Conservation (phyloP, 2,329 filamentous ascomycete genomes). For the Xylaria sp. region DNA sequence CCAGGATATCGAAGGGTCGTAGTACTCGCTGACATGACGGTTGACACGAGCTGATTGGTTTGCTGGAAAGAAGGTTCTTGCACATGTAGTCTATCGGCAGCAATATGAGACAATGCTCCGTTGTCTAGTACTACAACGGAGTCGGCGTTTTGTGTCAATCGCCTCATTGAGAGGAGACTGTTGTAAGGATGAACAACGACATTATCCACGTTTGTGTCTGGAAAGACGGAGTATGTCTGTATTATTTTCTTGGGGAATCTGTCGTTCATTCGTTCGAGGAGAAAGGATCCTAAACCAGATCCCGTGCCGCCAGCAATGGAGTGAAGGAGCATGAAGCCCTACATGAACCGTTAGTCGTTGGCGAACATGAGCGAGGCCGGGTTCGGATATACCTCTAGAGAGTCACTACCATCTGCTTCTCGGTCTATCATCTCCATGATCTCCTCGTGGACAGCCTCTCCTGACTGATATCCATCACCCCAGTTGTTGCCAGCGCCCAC, state of each 20-base stretch:
- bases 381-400: constrained; percentile 70
- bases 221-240: constrained; percentile 98
- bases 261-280: constrained; percentile 95
- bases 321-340: constrained; percentile 98
- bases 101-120: constrained; percentile 89
- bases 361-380: neutral
- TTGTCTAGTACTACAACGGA: constrained; percentile 98
- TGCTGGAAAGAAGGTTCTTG: constrained; percentile 96
- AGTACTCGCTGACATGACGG: constrained; percentile 98
- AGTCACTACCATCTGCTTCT: constrained; percentile 97
- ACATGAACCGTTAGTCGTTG: constrained; percentile 2
- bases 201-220: constrained; percentile 85
- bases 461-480: constrained; percentile 94
- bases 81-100: constrained; percentile 90
- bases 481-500: constrained; percentile 97
- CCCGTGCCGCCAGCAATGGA: constrained; percentile 97
- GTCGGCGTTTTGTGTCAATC: constrained; percentile 94
- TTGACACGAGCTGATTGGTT: constrained; percentile 95
- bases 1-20: constrained; percentile 96
- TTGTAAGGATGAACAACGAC: constrained; percentile 99
- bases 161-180: constrained; percentile 87
- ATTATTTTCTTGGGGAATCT: constrained; percentile 99
- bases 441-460: constrained; percentile 90
- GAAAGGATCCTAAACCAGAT: constrained; percentile 91
- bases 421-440: constrained; percentile 99